Percentiles rank a stretch among this genome's conserved stretches.
Conservation (phyloP, 805 yeast genomes). For the Blastobotrys attinorum region DNA sequence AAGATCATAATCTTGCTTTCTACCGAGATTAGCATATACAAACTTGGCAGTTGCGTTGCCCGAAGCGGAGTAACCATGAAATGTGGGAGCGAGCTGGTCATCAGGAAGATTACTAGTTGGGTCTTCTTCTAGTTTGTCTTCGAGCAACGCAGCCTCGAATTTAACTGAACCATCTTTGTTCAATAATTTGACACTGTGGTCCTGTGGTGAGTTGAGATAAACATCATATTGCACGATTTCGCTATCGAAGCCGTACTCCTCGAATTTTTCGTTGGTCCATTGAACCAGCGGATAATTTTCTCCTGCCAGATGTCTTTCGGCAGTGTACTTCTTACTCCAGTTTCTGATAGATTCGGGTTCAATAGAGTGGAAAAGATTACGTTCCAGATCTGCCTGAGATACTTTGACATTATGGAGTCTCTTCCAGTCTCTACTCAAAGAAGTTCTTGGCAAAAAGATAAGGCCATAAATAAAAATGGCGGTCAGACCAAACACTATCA, state of each 20-base stretch:
- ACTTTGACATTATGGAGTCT: slow-evolving; percentile 59
- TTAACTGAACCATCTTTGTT: slow-evolving; percentile 27
- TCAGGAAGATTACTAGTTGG: slow-evolving; percentile 36
- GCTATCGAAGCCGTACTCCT: slow-evolving; percentile 50
- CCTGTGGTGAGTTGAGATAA: slow-evolving; percentile 56
- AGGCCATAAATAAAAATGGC: slow-evolving; percentile 52
- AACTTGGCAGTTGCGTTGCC: slow-evolving; percentile 66
- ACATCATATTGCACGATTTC: slow-evolving; percentile 50
- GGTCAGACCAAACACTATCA: slow-evolving; percentile 35
- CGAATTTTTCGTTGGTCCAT: slow-evolving; percentile 52
- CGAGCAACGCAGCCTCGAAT: slow-evolving; percentile 46
- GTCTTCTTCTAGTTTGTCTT: slow-evolving; percentile 46
- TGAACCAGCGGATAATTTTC: slow-evolving; percentile 33
- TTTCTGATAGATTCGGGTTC: slow-evolving; percentile 33
- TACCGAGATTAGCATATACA: slow-evolving; percentile 65
- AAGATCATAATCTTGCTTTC: slow-evolving; percentile 46
- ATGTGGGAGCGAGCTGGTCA: slow-evolving; percentile 51
- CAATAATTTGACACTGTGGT: slow-evolving; percentile 42
- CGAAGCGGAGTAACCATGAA: slow-evolving; percentile 67
- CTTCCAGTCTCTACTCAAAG: slow-evolving; percentile 71
- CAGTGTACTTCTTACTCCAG: slow-evolving; percentile 48
- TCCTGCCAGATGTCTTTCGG: slow-evolving; percentile 49
- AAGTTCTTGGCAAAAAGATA: slow-evolving; percentile 76
- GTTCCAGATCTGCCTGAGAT: slow-evolving; percentile 61
- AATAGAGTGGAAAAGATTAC: slow-evolving; percentile 44